Evolutionary conservation across 495 filamentous ascomycete genomes (phyloP).

Genomic region (Stereocaulon alpinum): DNA sequence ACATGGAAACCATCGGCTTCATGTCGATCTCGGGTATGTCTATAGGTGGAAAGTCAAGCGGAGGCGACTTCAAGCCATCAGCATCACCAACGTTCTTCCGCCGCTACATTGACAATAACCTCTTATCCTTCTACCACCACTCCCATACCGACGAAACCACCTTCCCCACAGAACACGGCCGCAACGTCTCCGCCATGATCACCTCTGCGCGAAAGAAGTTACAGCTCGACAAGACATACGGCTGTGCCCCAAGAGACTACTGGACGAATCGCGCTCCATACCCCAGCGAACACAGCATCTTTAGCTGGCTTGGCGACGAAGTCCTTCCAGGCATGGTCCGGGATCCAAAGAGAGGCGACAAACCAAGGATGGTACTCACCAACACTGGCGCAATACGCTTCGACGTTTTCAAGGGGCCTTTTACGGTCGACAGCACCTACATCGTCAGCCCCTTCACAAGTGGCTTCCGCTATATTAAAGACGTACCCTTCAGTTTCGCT

Average conservation of each 20-base stretch:
- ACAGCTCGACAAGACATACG: conserved; percentile 60
- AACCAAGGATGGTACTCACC: conserved; percentile 57
- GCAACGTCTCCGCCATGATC: conserved; percentile 64
- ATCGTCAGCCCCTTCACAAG: conserved; percentile 84
- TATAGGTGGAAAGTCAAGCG: conserved; percentile 25
- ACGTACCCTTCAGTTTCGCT: conserved; percentile 69
- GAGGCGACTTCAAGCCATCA: conserved; percentile 22
- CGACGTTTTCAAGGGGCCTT: conserved; percentile 85
- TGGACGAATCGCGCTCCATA: conserved; percentile 74
- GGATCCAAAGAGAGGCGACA: conserved; percentile 37
- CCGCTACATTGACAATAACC: conserved; percentile 91
- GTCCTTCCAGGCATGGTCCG: conserved; percentile 56
- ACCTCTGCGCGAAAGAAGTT: conserved; percentile 55
- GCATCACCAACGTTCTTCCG: conserved; percentile 50
- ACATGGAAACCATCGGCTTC: conserved; percentile 97
- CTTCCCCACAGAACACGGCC: conserved; percentile 72
- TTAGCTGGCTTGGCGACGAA: conserved; percentile 64
- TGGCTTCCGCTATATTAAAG: conserved; percentile 62
- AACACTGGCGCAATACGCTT: conserved; percentile 92
- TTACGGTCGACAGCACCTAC: conserved; percentile 76
- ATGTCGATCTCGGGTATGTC: conserved; percentile 70
- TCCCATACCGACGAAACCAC: conserved; percentile 54
- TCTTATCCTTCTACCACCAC: conserved; percentile 76
- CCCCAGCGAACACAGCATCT: conserved; percentile 59
- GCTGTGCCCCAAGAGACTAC: conserved; percentile 71